A percentile compares a stretch with the other conserved stretches of the same genome.
These are phyloP conservation scores for Ilyonectria destructans DNA, from an alignment of 2,329 filamentous ascomycete species.

Conservation along the genomic window DNA sequence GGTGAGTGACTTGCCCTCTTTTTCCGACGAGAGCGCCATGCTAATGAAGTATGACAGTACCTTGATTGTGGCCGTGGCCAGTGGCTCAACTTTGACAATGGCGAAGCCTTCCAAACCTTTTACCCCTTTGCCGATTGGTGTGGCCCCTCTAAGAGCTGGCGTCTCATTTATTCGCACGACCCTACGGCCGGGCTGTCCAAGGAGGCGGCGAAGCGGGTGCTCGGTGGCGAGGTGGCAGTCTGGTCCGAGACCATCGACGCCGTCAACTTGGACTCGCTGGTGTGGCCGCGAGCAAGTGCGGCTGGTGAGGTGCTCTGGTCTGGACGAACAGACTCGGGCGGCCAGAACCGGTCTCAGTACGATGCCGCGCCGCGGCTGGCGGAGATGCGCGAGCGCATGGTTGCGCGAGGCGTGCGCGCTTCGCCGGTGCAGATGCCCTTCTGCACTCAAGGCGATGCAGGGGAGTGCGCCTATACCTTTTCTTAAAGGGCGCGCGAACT, in stretches of 20 bases:
- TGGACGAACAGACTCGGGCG: slow-evolving; percentile 76
- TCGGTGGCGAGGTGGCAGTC: slow-evolving; percentile 87
- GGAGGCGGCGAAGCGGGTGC: slow-evolving; percentile 76
- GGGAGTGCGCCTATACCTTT: slow-evolving; percentile 45
- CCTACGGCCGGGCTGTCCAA: slow-evolving; percentile 76
- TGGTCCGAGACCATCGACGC: slow-evolving; percentile 88
- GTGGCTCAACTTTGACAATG: slow-evolving; percentile 81
- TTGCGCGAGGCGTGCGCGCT: slow-evolving; percentile 77
- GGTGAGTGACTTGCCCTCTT: slow-evolving; percentile 68
- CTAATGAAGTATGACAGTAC: slow-evolving; percentile 67
- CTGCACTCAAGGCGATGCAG: slow-evolving; percentile 51
- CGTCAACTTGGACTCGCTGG: slow-evolving; percentile 80
- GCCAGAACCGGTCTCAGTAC: slow-evolving; percentile 80
- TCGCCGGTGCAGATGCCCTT: slow-evolving; percentile 78
- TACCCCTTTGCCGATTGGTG: slow-evolving; percentile 90
- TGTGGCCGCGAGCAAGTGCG: slow-evolving; percentile 85
- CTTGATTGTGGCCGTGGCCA: slow-evolving; percentile 88
- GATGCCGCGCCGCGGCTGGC: slow-evolving; percentile 79
- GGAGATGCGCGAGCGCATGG: slow-evolving; percentile 84
- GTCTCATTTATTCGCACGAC: slow-evolving; percentile 85
- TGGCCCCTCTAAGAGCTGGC: slow-evolving; percentile 85
- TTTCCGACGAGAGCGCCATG: neutral
- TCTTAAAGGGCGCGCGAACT: slow-evolving; percentile 18
- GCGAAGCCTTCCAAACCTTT: slow-evolving; percentile 64
- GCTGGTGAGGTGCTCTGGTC: slow-evolving; percentile 88